Base-by-base conservation (phyloP, 345 rosid species). In the Moricandia arvensis region DNA sequence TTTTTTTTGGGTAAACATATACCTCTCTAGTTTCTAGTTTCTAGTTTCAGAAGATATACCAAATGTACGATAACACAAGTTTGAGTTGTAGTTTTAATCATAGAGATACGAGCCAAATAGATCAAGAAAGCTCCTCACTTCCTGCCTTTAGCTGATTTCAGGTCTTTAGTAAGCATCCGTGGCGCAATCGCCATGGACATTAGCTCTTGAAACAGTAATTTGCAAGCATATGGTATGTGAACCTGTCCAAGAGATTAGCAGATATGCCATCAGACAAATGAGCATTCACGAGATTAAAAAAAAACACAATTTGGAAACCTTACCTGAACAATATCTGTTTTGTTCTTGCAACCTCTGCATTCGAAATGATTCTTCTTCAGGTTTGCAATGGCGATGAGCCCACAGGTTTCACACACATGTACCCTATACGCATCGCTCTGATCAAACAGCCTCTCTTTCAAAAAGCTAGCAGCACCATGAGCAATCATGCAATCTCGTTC, bases 131-230 rank as follows among this genome's bases (percentile, higher is more conserved):
- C 87, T 71, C 90, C 86, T 80, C 85, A 90, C 82, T 80, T 84
- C 90, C 88, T 90, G 21, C 85, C 85, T 76, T 87, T 89, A 18
- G 69, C 27, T 1, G 63, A 66, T 43, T 89, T 85, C 27, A 83
- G 29, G 12, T 88, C 90, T 81, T 87, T 94, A 0, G 93, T 89
- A 1, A 92, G 87, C 99, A 95, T 92, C 73, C 99, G 83, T 0
- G 99, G 97, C 1, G 99, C 96, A 71, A 95, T 95, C n/a, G 99
- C 97, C 99, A 95, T 95, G 30, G 99, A 81, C 99, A 92, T 92
- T 27, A 95, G 93, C 86, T 95, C 99, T 83, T 95, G 99, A 76
- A 95, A 95, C 12, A 95, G 92, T 63, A 95, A 72, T 80, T 95
- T 94, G 74, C 99, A 94, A 8, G 99, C 97, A 51, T 92, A 94